Evolutionary conservation across 495 filamentous ascomycete genomes (phyloP).

Genomic region (Corynascus novoguineensis): DNA sequence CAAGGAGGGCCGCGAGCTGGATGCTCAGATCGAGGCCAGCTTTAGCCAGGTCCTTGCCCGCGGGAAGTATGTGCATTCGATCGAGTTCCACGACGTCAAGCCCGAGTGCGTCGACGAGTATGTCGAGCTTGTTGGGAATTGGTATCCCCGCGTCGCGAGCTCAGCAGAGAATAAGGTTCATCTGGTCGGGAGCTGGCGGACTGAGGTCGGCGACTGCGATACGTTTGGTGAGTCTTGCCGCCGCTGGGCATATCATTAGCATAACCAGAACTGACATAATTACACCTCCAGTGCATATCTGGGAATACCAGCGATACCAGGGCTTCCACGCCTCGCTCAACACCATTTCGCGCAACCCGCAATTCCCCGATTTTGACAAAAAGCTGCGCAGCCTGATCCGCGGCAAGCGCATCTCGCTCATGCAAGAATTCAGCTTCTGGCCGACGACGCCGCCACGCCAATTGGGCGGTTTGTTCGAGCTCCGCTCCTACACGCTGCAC

Average conservation of each 20-base stretch:
- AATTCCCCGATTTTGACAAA: constrained; percentile 73
- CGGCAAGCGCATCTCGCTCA: constrained; percentile 79
- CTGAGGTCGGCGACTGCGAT: constrained; percentile 95
- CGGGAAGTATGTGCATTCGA: constrained; percentile 97
- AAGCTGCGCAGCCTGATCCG: constrained; percentile 76
- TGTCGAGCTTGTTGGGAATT: constrained; percentile 79
- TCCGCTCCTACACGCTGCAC: constrained; percentile 93
- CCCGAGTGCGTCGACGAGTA: constrained; percentile 96
- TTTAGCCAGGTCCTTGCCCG: constrained; percentile 91
- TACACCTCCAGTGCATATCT: constrained; percentile 74
- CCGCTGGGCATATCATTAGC: background rate
- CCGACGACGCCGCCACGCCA: constrained; percentile 85
- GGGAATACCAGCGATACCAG: constrained; percentile 97
- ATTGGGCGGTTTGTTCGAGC: constrained; percentile 90
- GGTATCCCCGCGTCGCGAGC: constrained; percentile 83
- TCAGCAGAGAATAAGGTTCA: constrained; percentile 85
- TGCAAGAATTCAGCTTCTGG: constrained; percentile 99
- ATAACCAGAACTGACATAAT: background rate
- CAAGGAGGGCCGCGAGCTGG: constrained; percentile 84
- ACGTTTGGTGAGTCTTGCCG: constrained; percentile 68
- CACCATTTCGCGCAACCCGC: constrained; percentile 70
- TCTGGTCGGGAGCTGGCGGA: constrained; percentile 96
- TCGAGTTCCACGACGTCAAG: constrained; percentile 94
- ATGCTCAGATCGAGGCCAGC: constrained; percentile 88
- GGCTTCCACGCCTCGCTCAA: constrained; percentile 92